Evolutionary conservation across 441 rosid species (phyloP).

Genomic region (Gossypium aridum): DNA sequence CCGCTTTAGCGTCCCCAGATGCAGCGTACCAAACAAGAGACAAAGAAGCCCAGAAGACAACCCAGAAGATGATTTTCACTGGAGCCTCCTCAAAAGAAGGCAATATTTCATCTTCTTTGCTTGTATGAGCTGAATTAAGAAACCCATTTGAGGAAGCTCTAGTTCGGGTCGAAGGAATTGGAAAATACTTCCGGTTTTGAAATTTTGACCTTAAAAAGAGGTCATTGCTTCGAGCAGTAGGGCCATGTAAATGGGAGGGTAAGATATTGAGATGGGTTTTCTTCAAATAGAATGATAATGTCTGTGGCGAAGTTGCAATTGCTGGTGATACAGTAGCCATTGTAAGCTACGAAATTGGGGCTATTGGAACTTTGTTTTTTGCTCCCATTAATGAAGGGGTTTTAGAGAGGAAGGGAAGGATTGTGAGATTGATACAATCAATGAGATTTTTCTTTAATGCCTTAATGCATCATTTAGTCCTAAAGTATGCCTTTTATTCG

Average conservation of each 20-base stretch:
- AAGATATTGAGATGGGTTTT: conserved; percentile 30
- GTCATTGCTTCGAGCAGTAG: conserved; percentile 7
- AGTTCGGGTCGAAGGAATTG: conserved; percentile 11
- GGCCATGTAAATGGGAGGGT: conserved; percentile 11
- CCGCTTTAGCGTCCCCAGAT: conserved; percentile 74
- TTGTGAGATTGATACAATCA: not conserved
- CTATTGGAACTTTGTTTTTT: not conserved
- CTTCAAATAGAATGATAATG: conserved; percentile 24
- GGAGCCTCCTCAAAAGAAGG: conserved; percentile 37
- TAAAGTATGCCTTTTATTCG: too few relatives aligned
- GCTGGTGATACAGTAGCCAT: conserved; percentile 45
- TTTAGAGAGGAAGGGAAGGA: not conserved
- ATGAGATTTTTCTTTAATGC: too few relatives aligned
- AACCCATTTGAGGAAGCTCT: conserved; percentile 28
- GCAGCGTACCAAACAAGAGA: conserved; percentile 76
- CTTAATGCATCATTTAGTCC: too few relatives aligned
- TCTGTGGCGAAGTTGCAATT: conserved; percentile 27
- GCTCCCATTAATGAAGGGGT: conserved; percentile 1
- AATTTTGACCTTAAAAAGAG: conserved; percentile 16
- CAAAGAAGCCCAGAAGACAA: conserved; percentile 58
- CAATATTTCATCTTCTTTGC: conserved; percentile 25
- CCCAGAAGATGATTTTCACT: conserved; percentile 41
- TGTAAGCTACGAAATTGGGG: not conserved
- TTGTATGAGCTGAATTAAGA: conserved; percentile 16
- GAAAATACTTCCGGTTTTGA: conserved; percentile 11